Evolutionary conservation across 306 rosid species (phyloP), one percentile per base, ranked within the genome.

Genomic region (Spatholobus suberectus): DNA sequence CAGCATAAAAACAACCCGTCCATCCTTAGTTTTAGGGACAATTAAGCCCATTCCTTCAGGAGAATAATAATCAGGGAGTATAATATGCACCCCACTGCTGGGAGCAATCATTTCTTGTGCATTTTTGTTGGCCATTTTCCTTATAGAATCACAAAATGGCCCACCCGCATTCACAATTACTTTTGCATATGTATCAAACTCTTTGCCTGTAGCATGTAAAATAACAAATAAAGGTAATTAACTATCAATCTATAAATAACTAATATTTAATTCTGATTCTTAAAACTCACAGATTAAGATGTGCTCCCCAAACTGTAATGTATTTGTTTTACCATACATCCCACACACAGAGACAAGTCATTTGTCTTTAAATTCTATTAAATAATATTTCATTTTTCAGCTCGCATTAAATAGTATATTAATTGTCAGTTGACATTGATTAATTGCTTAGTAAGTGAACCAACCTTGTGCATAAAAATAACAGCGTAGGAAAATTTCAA

Each of bases 31-130:
- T 90, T 94, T 96, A 66, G 99, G 99, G 82, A 96, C 99, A 79
- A 96, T 96, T 44, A 96, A 86, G 75, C 98, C 99, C 99, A 96
- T 96, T 82, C 99, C 98, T 57, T 94, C 97, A 0, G 99, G 99
- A 76, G 99, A 96, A 89, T 96, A 96, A 85, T 96, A 96, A 87
- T 96, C 99, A 68, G 99, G 99, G 70, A 96, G 99, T 78, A 91
- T 90, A 18, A 96, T 77, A 84, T 96, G 99, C 27, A 96, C 99
- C 76, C 99, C 99, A 37, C 98, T 94, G 86, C 99, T 96, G 62
- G 99, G 97, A 89, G 94, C 82, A 88, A 96, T 96, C 87, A 96
- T 94, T 70, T 84, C 76, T 65, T 78, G 81, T 57, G 86, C 97
- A 66, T 88, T 90, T 77, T 89, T 86, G 85, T 91, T 88, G 29